Evolutionary conservation across 345 rosid genomes (phyloP).

Genomic region (Lepidium aucheri): DNA sequence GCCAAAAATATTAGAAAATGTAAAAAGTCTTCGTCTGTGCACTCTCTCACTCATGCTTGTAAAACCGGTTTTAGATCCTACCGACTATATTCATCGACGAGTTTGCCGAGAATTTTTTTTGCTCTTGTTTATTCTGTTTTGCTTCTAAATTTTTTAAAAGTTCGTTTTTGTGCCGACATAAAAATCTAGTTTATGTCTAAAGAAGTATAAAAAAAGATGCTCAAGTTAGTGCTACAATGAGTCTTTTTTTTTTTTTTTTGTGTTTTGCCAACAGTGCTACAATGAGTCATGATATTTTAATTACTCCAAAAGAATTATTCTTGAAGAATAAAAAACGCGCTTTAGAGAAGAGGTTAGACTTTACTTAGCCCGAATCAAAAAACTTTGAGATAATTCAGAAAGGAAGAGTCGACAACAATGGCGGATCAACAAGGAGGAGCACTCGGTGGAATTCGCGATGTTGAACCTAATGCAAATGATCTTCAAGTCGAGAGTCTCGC

Average conservation of each 20-base stretch:
- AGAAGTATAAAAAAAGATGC: neutral
- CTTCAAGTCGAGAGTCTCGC: too few relatives aligned
- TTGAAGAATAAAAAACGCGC: slow-evolving; percentile 3
- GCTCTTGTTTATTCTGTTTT: neutral
- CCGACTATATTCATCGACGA: neutral
- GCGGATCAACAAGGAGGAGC: slow-evolving; percentile 31
- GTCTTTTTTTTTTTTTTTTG: too few relatives aligned
- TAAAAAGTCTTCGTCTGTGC: neutral
- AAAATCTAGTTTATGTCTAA: neutral
- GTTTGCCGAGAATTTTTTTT: neutral
- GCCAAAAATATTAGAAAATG: neutral
- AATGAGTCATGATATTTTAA: neutral
- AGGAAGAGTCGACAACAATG: slow-evolving; percentile 5
- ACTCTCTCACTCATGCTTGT: slow-evolving; percentile 12
- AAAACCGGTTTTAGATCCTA: slow-evolving; percentile 13
- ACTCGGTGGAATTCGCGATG: slow-evolving; percentile 36
- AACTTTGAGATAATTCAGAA: neutral
- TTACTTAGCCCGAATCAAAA: neutral
- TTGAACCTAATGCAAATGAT: too few relatives aligned
- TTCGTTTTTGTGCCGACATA: neutral
- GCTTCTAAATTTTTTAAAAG: neutral
- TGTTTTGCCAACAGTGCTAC: too few relatives aligned
- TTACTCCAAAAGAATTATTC: slow-evolving; percentile 9
- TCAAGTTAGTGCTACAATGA: slow-evolving; percentile 1
- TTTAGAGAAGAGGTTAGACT: neutral